A percentile compares a stretch with the other conserved stretches of the same genome.
These are phyloP conservation scores for Aspergillus melleus DNA, from an alignment of 2,329 filamentous ascomycete species.

Conservation along the genomic window DNA sequence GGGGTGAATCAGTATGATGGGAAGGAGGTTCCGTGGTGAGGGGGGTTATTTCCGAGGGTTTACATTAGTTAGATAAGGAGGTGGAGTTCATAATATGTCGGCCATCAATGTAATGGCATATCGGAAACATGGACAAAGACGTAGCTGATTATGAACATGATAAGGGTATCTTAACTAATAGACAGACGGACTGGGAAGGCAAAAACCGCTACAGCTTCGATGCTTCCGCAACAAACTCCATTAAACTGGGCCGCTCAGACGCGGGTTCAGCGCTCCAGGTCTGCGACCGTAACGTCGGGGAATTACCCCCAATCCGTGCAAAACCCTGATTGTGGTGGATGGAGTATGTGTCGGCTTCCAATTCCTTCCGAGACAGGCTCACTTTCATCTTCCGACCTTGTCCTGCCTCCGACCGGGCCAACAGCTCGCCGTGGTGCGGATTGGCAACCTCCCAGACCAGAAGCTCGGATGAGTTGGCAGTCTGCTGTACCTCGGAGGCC, in stretches of 20 bases:
- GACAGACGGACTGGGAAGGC: too few species aligned
- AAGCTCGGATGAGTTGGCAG: background rate
- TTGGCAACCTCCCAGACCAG: conserved; percentile 31
- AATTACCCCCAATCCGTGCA: conserved; percentile 9
- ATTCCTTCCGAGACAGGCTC: conserved; percentile 25
- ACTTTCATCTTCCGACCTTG: conserved; percentile 36
- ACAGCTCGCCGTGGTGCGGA: conserved; percentile 38
- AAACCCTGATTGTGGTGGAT: conserved; percentile 19
- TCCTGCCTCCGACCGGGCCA: conserved; percentile 19
- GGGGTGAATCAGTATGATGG: conserved; percentile 42
- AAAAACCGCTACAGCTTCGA: conserved; percentile 5
- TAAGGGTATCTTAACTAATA: background rate
- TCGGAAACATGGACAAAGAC: background rate
- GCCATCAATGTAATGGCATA: too few species aligned
- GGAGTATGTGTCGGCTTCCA: conserved; percentile 25
- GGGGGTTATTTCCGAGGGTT: background rate
- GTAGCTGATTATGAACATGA: background rate
- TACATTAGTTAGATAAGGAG: too few species aligned
- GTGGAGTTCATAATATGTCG: background rate
- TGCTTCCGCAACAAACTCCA: conserved; percentile 27
- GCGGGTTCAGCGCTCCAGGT: conserved; percentile 24
- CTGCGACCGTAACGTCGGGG: conserved; percentile 14
- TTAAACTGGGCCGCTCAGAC: conserved; percentile 16
- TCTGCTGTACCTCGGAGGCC: background rate
- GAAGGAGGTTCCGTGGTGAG: conserved; percentile 33